phyloP scores from a whole-genome alignment of 306 rosid genomes.

The Quercus parvula region DNA sequence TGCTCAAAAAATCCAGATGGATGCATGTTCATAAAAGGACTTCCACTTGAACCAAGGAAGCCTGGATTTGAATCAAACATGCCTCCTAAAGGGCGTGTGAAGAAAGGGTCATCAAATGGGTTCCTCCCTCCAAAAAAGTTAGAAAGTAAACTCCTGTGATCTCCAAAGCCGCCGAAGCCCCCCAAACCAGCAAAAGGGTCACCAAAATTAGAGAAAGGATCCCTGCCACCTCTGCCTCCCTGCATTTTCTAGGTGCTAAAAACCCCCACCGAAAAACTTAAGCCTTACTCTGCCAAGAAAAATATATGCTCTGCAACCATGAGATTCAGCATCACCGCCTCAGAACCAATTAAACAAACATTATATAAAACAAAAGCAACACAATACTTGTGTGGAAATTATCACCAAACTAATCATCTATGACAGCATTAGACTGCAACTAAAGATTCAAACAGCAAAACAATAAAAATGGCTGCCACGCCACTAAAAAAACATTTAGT shows the following conservation, averaged over 20 bases:
- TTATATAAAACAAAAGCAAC: background rate
- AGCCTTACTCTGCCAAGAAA: background rate
- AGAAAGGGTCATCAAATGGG: constrained; percentile 88
- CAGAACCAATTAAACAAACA: background rate
- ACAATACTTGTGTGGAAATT: background rate
- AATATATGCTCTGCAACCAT: background rate
- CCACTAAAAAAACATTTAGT: background rate
- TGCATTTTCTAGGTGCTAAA: constrained; percentile 47
- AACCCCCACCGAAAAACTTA: constrained; percentile 5
- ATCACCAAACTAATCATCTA: background rate
- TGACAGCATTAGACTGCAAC: background rate
- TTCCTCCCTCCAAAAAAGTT: constrained; percentile 66
- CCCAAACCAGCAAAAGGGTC: constrained; percentile 73
- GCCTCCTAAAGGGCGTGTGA: constrained; percentile 73
- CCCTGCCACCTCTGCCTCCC: constrained; percentile 57
- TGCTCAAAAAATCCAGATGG: constrained; percentile 54
- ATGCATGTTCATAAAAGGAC: constrained; percentile 42
- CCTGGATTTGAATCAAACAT: constrained; percentile 44
- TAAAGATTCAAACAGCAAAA: background rate
- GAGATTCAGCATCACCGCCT: background rate
- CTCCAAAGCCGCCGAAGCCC: constrained; percentile 59
- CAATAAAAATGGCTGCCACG: background rate
- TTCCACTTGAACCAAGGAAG: constrained; percentile 44
- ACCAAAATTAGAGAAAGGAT: constrained; percentile 43
- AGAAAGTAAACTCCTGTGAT: constrained; percentile 51